A percentile compares a stretch with the other conserved stretches of the same genome.
phyloP scores from a whole-genome alignment of 2,329 filamentous ascomycete species.

The Chaetoscypha palmicola region DNA sequence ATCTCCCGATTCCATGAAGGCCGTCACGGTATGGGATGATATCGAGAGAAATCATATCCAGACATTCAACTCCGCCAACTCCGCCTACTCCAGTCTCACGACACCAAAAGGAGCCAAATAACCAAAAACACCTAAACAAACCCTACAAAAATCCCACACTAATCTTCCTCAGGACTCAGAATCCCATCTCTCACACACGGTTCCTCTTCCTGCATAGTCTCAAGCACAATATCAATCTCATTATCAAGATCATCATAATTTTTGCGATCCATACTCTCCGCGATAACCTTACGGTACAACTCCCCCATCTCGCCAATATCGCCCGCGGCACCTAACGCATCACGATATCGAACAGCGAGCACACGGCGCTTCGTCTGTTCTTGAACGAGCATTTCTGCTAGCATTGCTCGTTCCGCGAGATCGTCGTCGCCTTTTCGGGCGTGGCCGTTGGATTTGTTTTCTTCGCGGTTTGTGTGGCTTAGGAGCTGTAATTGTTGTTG shows the following conservation, averaged over 20 bases:
- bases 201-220: conserved; percentile 9
- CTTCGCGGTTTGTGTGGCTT: conserved; percentile 36
- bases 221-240: conserved; percentile 7
- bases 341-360: conserved; percentile 61
- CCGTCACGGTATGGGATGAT: too few species aligned
- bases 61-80: too few species aligned
- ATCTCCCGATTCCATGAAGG: too few species aligned
- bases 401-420: conserved; percentile 45
- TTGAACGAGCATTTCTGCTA: conserved; percentile 50
- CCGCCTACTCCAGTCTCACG: too few species aligned
- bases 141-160: too few species aligned
- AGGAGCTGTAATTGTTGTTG: conserved; percentile 37
- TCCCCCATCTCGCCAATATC: conserved; percentile 62
- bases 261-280: conserved; percentile 55
- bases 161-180: not conserved
- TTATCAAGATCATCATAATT: conserved; percentile 63
- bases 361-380: conserved; percentile 45
- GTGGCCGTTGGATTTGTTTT: conserved; percentile 44
- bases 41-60: too few species aligned
- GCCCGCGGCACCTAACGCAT: conserved; percentile 60
- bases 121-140: too few species aligned
- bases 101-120: too few species aligned
- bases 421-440: conserved; percentile 37
- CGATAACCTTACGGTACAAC: conserved; percentile 56
- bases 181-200: not conserved